Base-by-base conservation (phyloP, 2,329 filamentous ascomycete species). In the Microascus cirrosus region DNA sequence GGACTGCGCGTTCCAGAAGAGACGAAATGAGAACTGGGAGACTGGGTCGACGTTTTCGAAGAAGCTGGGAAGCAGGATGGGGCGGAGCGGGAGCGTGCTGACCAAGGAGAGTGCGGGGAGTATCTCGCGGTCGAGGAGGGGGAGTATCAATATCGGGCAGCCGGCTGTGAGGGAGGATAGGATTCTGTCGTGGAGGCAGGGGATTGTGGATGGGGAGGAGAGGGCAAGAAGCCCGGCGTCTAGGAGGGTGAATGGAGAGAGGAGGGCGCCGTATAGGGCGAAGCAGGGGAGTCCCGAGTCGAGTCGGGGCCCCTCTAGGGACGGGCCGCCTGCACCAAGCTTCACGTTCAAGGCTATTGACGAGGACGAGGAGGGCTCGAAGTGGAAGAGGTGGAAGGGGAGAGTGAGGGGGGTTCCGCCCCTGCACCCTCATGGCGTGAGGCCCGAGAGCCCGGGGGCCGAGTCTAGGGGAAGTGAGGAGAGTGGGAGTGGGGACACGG, bases 101-200 rank as follows among this genome's bases (percentile, higher is more conserved):
- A 83, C 80, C 0, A 75, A 75, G 55, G 77, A 75, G 1, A 84
- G 80, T 61, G 72, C 74, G 58, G 77, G 76, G 59, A 73, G 76
- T 61, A 63, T 67, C 1, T 59, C 66, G 8, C 75, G 76, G 42
- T 83, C 80, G 12, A 69, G 80, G 32, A 73, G 80, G 7, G 78
- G 77, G 10, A 32, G 28, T 8, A 4, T 86, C 83, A 1, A 71
- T 86, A 61, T 24, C 18, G 45, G 28, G 22, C 45, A 22, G n/a
- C 20, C 20, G 36, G 22, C 45, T 8, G 24, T 2, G n/a, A 11
- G 32, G 11, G 39, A 22, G 1, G 93, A 97, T 62, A 82, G 89
- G 18, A 96, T 96, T 62, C 79, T 95, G 62, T 88, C 84, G 55
- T 99, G 93, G 93, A 84, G 92, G 3, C 90, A 95, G 58, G 79